These are phyloP conservation scores for Trichoderma sp. DNA, from an alignment of 2,329 filamentous ascomycete species.

Conservation along the genomic window DNA sequence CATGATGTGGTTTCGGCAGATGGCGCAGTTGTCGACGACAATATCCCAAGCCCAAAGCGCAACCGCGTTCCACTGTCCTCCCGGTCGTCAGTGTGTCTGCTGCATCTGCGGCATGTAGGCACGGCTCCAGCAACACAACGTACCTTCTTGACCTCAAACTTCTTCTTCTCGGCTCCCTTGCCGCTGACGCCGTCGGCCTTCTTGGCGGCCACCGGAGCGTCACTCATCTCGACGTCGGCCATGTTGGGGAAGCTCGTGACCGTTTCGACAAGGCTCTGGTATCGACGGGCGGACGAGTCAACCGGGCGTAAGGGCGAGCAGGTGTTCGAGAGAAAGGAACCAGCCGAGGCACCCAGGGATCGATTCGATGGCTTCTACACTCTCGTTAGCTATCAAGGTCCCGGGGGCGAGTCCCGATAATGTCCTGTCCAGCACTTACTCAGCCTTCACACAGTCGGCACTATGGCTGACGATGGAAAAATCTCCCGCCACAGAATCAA, in stretches of 20 bases:
- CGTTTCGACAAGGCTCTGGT: not conserved
- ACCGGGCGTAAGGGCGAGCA: not conserved
- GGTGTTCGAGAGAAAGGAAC: not conserved
- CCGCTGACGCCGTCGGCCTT: slow-evolving; percentile 53
- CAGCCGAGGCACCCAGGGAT: not conserved
- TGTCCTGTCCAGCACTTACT: slow-evolving; percentile 2
- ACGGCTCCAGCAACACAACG: slow-evolving; percentile 31
- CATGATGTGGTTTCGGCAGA: slow-evolving; percentile 99
- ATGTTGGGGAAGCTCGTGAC: slow-evolving; percentile 50
- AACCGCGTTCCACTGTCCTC: slow-evolving; percentile 88
- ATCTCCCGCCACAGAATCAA: not conserved
- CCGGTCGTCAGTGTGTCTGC: slow-evolving; percentile 21
- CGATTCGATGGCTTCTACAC: not conserved
- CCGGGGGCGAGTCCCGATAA: slow-evolving; percentile 3
- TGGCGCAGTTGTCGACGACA: slow-evolving; percentile 98
- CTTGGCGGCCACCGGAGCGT: slow-evolving; percentile 68
- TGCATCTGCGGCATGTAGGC: no score
- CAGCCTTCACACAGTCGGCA: not conserved
- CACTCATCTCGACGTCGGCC: slow-evolving; percentile 97
- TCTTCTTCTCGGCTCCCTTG: slow-evolving; percentile 75
- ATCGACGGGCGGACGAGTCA: not conserved
- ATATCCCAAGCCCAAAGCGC: slow-evolving; percentile 99
- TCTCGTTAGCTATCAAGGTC: slow-evolving; percentile 20
- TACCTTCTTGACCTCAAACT: slow-evolving; percentile 99
- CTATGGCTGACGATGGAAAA: not conserved